Base-by-base conservation (phyloP, 1,139 yeast genomes). In the Wickerhamomyces sp. region DNA sequence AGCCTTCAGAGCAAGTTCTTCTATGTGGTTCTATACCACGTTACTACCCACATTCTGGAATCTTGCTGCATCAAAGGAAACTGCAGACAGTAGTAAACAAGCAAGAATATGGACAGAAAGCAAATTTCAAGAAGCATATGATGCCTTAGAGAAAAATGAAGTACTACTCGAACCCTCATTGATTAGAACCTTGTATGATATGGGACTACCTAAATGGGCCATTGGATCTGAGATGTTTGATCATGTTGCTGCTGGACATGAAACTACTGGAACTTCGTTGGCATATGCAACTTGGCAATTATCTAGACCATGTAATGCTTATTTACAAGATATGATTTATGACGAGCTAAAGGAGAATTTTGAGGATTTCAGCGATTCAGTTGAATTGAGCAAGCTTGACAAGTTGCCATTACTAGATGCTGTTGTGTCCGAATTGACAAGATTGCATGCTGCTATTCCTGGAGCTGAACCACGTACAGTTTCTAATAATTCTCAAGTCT, bases 11-110 rank as follows among this genome's bases (percentile, higher is more conserved):
- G 65, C 72, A 37, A 81, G 78, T 37, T 76, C 85, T 0, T 72
- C 82, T n/a, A 74, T 79, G 74, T 80, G 80, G 67, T 84, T 84
- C 60, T 84, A 84, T 79, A 79, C 84, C 0, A 81, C 89, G 0
- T 65, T 77, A 49, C 67, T 77, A 71, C 90, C 91, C 1, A 59
- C 58, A 36, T 70, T 72, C 15, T 79, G 81, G 74, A 57, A 68
- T 40, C 70, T 63, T 60, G 81, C 78, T 1, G 82, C 80, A 0
- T 62, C 75, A 0, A 55, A 64, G 11, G 56, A 64, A 8, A 68
- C 77, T 3, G 56, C 66, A 9, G 53, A 63, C 34, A 76, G 81
- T 0, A 63, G 76, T 3, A 54, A 52, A 11, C 63, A 61, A 5
- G 72, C 78, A 10, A 74, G 73, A 45, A 58, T 64, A 3, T 83